phyloP scores from a whole-genome alignment of 2,329 filamentous ascomycete genomes.

The Colletotrichum brevisporum region DNA sequence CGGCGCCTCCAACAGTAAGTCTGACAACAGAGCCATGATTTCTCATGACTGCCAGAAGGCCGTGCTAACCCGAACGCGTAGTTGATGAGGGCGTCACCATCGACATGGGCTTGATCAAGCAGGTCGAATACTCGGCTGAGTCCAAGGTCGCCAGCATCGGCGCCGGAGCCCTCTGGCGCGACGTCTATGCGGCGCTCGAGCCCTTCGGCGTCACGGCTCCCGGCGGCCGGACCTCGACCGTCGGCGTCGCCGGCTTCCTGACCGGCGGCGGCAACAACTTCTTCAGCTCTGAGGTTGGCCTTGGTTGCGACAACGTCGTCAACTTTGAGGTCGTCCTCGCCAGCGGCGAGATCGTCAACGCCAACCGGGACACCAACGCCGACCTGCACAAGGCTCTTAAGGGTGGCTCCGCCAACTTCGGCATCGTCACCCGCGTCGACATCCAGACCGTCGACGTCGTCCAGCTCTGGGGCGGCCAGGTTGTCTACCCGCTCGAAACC shows the following conservation, averaged over 20 bases:
- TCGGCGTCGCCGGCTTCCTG: slow-evolving; percentile 47
- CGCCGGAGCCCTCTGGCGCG: slow-evolving; percentile 26
- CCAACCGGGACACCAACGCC: slow-evolving; percentile 50
- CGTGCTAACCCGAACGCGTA: slow-evolving; percentile 43
- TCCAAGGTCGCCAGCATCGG: slow-evolving; percentile 3
- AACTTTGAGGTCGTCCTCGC: slow-evolving; percentile 62
- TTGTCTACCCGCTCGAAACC: slow-evolving; percentile 8
- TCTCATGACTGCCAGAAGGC: no score
- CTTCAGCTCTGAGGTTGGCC: slow-evolving; percentile 35
- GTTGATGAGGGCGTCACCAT: slow-evolving; percentile 48
- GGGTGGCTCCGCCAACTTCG: slow-evolving; percentile 64
- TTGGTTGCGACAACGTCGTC: slow-evolving; percentile 59
- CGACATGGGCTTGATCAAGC: slow-evolving; percentile 45
- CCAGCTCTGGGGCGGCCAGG: slow-evolving; percentile 32
- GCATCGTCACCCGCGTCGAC: slow-evolving; percentile 54
- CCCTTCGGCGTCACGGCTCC: slow-evolving; percentile 8
- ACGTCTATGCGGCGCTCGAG: slow-evolving; percentile 13
- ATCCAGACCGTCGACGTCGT: slow-evolving; percentile 16
- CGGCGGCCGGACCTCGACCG: slow-evolving; percentile 25
- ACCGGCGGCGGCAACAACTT: slow-evolving; percentile 49
- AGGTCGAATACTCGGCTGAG: slow-evolving; percentile 36
- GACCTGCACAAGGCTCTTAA: slow-evolving; percentile 64
- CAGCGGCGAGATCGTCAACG: slow-evolving; percentile 57
- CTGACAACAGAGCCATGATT: background rate
- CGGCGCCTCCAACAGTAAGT: slow-evolving; percentile 8